Evolutionary conservation across 2,329 filamentous ascomycete species (phyloP).

Genomic region (Aspergillus aculeatinus): DNA sequence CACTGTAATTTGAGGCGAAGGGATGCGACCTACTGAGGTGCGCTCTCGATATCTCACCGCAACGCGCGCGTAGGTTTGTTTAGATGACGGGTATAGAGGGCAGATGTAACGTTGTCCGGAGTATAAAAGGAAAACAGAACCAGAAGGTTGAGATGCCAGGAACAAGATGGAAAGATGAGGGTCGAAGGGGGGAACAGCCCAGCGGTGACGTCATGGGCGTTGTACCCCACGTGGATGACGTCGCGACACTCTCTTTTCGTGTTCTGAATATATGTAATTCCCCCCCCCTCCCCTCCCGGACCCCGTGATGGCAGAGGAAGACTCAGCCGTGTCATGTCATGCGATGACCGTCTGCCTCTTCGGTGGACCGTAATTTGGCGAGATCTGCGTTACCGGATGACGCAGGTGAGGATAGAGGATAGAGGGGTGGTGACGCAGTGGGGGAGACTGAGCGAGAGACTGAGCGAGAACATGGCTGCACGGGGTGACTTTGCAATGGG

Average conservation of each 20-base stretch:
- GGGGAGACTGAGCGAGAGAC: background rate
- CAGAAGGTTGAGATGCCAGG: background rate
- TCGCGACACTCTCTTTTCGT: background rate
- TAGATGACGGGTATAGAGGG: background rate
- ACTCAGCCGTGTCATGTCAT: background rate
- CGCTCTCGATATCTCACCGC: background rate
- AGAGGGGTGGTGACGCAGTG: background rate
- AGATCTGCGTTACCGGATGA: background rate
- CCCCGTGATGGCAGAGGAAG: background rate
- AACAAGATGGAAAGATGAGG: background rate
- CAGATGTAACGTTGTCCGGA: background rate
- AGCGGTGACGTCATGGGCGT: background rate
- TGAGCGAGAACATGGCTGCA: background rate
- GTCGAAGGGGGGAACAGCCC: background rate
- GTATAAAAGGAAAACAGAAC: background rate
- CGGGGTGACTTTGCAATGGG: background rate
- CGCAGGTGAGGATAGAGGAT: background rate
- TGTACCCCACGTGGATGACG: conserved; percentile 6
- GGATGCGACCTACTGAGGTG: too few relatives aligned
- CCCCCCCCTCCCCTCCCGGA: background rate
- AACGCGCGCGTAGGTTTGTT: background rate
- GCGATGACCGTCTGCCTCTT: background rate
- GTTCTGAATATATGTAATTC: background rate
- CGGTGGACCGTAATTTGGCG: background rate
- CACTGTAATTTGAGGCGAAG: too few relatives aligned